phyloP scores from a whole-genome alignment of 208 protist species.

The Leishmania guyanensis region DNA sequence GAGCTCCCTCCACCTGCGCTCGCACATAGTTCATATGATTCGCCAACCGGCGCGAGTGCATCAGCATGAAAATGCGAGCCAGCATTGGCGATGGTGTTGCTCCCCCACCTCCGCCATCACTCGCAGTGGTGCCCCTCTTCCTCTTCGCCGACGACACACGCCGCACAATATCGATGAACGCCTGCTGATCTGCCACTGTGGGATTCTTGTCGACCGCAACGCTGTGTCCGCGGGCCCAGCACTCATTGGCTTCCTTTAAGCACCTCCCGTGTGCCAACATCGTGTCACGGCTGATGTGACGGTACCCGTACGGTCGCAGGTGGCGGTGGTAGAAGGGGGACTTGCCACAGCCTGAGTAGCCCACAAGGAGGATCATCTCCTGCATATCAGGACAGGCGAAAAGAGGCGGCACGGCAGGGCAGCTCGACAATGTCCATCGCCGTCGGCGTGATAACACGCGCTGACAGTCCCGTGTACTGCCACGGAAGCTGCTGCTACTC shows the following conservation, averaged over 20 bases:
- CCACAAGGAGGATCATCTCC: constrained; percentile 89
- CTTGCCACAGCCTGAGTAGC: constrained; percentile 90
- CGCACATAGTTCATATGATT: constrained; percentile 84
- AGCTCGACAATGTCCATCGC: constrained; percentile 9
- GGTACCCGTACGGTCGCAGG: constrained; percentile 83
- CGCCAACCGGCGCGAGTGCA: constrained; percentile 51
- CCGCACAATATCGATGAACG: constrained; percentile 65
- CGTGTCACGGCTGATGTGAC: constrained; percentile 75
- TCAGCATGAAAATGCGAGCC: constrained; percentile 77
- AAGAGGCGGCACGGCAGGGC: constrained; percentile 21
- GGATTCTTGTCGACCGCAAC: constrained; percentile 94
- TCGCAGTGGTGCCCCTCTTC: neutral
- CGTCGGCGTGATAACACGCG: constrained; percentile 28
- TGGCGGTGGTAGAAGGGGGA: constrained; percentile 86
- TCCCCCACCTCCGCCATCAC: neutral
- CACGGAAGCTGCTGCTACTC: constrained; percentile 45
- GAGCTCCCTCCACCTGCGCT: constrained; percentile 34
- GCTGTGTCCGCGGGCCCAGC: constrained; percentile 58
- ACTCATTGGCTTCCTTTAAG: constrained; percentile 37
- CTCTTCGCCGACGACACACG: neutral
- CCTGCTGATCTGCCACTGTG: constrained; percentile 39
- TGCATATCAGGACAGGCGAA: constrained; percentile 31
- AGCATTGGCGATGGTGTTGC: constrained; percentile 17
- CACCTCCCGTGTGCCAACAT: constrained; percentile 79
- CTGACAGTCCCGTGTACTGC: constrained; percentile 45